Percentiles rank a stretch among this genome's conserved stretches.
These are phyloP conservation scores for Sonneratia caseolaris DNA, from an alignment of 345 rosid species.

Conservation along the genomic window DNA sequence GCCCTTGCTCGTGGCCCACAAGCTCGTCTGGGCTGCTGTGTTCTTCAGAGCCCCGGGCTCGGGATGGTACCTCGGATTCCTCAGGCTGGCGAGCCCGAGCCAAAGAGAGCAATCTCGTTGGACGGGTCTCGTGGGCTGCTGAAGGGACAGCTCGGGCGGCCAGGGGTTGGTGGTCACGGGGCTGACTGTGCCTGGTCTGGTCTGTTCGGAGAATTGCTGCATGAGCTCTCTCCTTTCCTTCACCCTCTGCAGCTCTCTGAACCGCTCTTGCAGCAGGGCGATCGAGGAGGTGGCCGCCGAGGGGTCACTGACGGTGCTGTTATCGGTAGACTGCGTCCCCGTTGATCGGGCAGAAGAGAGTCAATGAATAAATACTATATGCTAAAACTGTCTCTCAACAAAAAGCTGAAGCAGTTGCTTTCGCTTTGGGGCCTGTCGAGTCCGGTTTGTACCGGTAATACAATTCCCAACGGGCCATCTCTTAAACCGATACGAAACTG, in stretches of 20 bases:
- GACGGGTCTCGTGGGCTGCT: background rate
- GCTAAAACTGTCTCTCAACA: background rate
- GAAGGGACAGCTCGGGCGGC: background rate
- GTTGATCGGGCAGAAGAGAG: slow-evolving; percentile 10
- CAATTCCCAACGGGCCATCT: no score
- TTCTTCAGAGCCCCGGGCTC: slow-evolving; percentile 10
- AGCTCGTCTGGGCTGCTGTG: background rate
- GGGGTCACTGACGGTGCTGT: no score
- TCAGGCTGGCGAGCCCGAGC: slow-evolving; percentile 19
- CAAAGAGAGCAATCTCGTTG: slow-evolving; percentile 30
- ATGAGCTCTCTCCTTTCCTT: slow-evolving; percentile 51
- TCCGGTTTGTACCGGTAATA: no score
- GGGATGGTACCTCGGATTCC: slow-evolving; percentile 13
- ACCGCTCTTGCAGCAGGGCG: slow-evolving; percentile 62
- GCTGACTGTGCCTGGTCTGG: slow-evolving; percentile 6
- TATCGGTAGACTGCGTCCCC: slow-evolving; percentile 30
- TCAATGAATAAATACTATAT: background rate
- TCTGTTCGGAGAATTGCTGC: slow-evolving; percentile 25
- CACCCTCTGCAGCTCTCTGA: slow-evolving; percentile 45
- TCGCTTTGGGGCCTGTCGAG: no score
- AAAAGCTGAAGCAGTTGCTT: background rate
- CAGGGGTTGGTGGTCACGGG: background rate
- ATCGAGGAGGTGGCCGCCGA: slow-evolving; percentile 41
- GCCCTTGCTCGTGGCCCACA: slow-evolving; percentile 18
- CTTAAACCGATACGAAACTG: background rate